A percentile compares a stretch with the other conserved stretches of the same genome.
phyloP scores from a whole-genome alignment of 2,329 filamentous ascomycete genomes.

The Arthrobotrys iridis region DNA sequence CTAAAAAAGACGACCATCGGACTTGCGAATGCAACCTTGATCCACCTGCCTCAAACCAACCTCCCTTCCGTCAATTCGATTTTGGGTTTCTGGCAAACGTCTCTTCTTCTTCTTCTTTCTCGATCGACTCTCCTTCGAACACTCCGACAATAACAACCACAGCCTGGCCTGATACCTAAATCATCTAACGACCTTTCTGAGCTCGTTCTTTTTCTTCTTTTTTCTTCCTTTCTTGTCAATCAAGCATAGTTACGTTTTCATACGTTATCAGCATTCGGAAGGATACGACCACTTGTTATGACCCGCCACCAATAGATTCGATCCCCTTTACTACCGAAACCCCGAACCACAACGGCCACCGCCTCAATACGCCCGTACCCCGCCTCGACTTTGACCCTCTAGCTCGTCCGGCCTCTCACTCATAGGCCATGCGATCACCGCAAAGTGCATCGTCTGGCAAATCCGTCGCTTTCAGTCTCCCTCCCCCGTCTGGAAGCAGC shows the following conservation, averaged over 20 bases:
- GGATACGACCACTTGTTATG: background rate
- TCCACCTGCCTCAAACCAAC: conserved; percentile 6
- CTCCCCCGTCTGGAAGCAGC: background rate
- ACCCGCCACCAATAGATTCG: background rate
- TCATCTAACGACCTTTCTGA: background rate
- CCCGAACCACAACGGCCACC: background rate
- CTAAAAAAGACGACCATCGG: too few species aligned
- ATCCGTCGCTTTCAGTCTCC: conserved; percentile 32
- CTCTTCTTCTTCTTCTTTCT: too few species aligned
- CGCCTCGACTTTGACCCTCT: background rate
- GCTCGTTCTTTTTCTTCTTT: too few species aligned
- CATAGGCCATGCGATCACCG: conserved; percentile 44
- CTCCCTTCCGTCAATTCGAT: background rate
- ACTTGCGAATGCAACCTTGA: conserved; percentile 2
- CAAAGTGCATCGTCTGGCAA: conserved; percentile 47
- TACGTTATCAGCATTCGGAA: too few species aligned
- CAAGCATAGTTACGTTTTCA: too few species aligned
- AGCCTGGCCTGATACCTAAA: too few species aligned
- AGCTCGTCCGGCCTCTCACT: background rate
- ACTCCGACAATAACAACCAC: too few species aligned
- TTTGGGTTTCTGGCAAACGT: background rate
- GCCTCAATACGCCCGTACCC: background rate
- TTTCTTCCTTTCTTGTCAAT: too few species aligned
- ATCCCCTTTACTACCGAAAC: background rate
- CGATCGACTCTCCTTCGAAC: too few species aligned